Evolutionary conservation across 352 stramenopile genomes (phyloP), one percentile per base, ranked within the genome.

Genomic region (Phytophthora macrochlamydospora): DNA sequence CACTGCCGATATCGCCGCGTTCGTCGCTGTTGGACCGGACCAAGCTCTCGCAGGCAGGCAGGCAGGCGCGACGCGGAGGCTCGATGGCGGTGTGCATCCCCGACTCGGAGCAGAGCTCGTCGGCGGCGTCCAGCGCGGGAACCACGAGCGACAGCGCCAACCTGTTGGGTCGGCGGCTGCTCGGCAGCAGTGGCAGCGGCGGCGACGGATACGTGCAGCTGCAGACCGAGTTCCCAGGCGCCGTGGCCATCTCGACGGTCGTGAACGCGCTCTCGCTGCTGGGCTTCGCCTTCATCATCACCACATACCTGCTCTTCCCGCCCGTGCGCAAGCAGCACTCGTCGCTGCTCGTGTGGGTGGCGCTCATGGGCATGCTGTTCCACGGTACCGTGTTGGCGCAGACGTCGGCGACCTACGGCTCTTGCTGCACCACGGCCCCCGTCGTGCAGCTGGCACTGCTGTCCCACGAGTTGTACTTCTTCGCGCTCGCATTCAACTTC

Each of bases 391-490:
- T 92, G 13, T 64, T 91, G 32, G 65, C 79, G 4, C 76, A 93
- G 68, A 79, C 62, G 7, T 59, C 65, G 4, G 67, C 76, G 29
- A 63, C 51, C n/a, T 92, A 83, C 68, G 75, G 76, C 28, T 62
- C 70, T 38, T 90, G 83, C 73, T 94, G 86, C 68, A 75, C 69
- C 2, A 87, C 78, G 0, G 84, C 86, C n/a, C 65, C 81, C 14
- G 55, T 92, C 43, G 70, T 87, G 1, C 87, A 96, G 60, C 61
- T 93, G 13, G 77, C 81, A 61, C 74, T 96, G 50, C 63, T 95
- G 28, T 85, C 78, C 4, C 83, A 93, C 43, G 87, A 96, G 53
- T 76, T 95, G 12, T 96, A 94, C 71, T 88, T 95, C 57, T 94
- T 92, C 61, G 82, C 83, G 35, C 76, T 96, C 50, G 87, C 87